Evolutionary conservation across 768 basidiomycete species (phyloP).

Genomic region (Macrolepiota dolichaula): DNA sequence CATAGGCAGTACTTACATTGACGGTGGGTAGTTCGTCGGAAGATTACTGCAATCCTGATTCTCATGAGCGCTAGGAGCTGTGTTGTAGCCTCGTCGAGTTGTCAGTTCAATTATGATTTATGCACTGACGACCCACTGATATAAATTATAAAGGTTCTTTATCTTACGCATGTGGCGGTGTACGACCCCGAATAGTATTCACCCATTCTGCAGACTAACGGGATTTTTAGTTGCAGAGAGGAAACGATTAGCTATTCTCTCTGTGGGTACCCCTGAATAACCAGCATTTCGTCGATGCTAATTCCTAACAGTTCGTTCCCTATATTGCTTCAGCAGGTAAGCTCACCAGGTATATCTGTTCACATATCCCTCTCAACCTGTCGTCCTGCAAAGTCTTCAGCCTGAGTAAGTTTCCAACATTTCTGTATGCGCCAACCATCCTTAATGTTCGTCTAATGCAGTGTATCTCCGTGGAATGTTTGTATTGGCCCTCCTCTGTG

Average conservation of each 20-base stretch:
- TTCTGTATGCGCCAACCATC: neutral
- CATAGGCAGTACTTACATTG: neutral
- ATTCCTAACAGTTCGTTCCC: neutral
- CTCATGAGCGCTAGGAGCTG: neutral
- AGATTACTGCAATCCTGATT: neutral
- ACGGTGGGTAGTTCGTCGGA: neutral
- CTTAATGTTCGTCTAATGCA: neutral
- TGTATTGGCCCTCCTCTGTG: neutral
- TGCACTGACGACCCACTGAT: neutral
- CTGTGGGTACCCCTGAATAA: neutral
- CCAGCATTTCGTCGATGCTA: neutral
- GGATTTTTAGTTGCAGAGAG: neutral
- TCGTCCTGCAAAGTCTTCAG: neutral
- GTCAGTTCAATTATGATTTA: neutral
- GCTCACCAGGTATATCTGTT: neutral
- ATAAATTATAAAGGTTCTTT: neutral
- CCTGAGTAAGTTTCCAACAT: neutral
- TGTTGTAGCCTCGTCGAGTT: neutral
- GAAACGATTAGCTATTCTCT: neutral
- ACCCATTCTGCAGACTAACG: neutral
- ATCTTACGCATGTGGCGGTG: constrained; percentile 1
- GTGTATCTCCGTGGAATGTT: neutral
- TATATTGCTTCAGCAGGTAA: neutral
- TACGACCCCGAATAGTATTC: neutral
- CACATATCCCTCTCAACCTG: neutral